Evolutionary conservation across 768 basidiomycete species (phyloP).

Genomic region (Austroboletus eburneus): DNA sequence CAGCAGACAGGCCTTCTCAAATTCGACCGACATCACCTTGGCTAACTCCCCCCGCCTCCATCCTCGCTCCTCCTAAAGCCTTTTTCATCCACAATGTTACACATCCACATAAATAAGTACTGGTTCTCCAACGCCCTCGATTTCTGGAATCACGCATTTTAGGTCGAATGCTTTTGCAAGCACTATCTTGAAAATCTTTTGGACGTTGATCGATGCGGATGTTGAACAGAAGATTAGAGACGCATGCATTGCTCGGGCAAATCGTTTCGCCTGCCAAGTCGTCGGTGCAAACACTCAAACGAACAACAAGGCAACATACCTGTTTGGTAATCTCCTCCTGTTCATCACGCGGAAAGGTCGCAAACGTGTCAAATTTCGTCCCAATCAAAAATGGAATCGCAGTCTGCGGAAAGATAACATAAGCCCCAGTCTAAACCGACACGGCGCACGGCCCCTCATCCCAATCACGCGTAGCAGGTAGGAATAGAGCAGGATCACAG

Average conservation of each 20-base stretch:
- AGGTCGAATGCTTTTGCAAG: constrained; percentile 96
- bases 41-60: constrained; percentile 2
- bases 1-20: constrained; percentile 15
- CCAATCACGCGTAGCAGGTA: neutral
- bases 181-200: constrained; percentile 99
- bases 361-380: constrained; percentile 97
- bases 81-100: constrained; percentile 29
- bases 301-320: constrained; percentile 39
- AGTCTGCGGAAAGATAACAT: constrained; percentile 50
- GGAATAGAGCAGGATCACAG: neutral
- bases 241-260: constrained; percentile 98
- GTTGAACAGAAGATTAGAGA: constrained; percentile 99
- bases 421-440: no score
- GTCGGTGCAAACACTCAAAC: constrained; percentile 6
- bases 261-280: constrained; percentile 78
- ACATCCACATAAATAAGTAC: constrained; percentile 87
- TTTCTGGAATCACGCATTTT: constrained; percentile 98
- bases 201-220: constrained; percentile 97
- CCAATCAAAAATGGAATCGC: constrained; percentile 98
- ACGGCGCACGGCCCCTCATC: no score
- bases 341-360: constrained; percentile 93
- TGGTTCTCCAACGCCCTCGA: constrained; percentile 94
- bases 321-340: constrained; percentile 99
- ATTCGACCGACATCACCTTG: constrained; percentile 30
- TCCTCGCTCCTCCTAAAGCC: constrained; percentile 10